Evolutionary conservation across 2,329 filamentous ascomycete genomes (phyloP).

Genomic region (Stromatinia cepivora): DNA sequence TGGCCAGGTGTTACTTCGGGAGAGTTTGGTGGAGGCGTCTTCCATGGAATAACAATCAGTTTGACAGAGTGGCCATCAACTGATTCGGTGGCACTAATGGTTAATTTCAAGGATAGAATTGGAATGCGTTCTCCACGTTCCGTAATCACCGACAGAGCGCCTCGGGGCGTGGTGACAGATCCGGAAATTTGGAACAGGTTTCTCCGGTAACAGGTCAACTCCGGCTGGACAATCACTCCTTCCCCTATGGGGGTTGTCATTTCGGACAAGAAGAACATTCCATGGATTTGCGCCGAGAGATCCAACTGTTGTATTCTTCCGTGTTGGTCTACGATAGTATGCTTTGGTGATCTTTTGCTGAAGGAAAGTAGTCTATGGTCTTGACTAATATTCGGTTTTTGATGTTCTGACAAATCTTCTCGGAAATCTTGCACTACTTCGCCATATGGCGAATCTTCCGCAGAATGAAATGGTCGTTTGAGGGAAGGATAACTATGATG

Average conservation of each 20-base stretch:
- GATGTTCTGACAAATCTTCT: constrained; percentile 38
- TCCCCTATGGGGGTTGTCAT: constrained; percentile 49
- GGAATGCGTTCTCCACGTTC: constrained; percentile 83
- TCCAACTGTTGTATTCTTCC: constrained; percentile 51
- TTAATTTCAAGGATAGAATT: constrained; percentile 79
- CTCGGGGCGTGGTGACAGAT: constrained; percentile 76
- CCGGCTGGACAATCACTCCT: constrained; percentile 60
- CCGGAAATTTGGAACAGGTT: constrained; percentile 97
- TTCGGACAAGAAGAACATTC: constrained; percentile 87
- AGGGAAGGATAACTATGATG: constrained; percentile 41
- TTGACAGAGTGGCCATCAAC: constrained; percentile 90
- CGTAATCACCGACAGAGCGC: constrained; percentile 75
- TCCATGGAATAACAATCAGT: constrained; percentile 96
- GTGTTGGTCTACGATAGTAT: constrained; percentile 51
- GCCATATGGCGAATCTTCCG: constrained; percentile 36
- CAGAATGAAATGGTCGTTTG: constrained; percentile 38
- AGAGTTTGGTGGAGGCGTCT: constrained; percentile 82
- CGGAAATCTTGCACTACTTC: constrained; percentile 37
- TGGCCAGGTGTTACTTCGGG: constrained; percentile 62
- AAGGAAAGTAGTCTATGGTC: constrained; percentile 42
- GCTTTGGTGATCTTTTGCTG: constrained; percentile 42
- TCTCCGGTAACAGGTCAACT: constrained; percentile 92
- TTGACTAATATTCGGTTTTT: constrained; percentile 40
- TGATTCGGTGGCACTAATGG: constrained; percentile 90
- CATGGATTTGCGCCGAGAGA: constrained; percentile 70